Base-by-base conservation (phyloP, 306 rosid genomes). In the Lathyrus oleraceus region DNA sequence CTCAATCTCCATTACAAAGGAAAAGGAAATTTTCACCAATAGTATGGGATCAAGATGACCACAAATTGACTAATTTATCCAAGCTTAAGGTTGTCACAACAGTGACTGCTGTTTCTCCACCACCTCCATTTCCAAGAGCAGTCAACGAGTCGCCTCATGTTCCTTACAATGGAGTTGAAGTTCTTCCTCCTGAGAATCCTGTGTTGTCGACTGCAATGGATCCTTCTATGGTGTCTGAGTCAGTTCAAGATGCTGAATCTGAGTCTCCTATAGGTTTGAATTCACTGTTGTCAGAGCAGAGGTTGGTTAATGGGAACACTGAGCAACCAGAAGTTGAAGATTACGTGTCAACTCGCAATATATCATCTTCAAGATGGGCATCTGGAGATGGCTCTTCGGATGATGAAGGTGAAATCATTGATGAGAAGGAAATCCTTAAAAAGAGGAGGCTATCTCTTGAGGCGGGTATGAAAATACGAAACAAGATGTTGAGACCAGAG, bases 361-460 rank as follows among this genome's bases (percentile, higher is more conserved):
- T 95, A 76, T 95, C 95, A 1, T 95, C 99, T 78, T 95, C 99
- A 17, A 87, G 97, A 81, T 91, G 97, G 99, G 99, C 96, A 40
- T 92, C 86, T 51, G 96, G 92, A 57, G 87, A 86, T 76, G 81
- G 59, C 69, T 91, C 96, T 62, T 91, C 99, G 5, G 88, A 73
- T 5, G 95, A 91, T 73, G 97, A 85, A 81, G 96, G 95, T 73
- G 91, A 87, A 70, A 87, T 88, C 65, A 39, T 87, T 30, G 88
- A 82, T 6, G 79, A 76, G n/a, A 84, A 87, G 57, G 88, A 77
- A 49, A 70, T 84, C 59, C 86, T 86, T 66, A 83, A 72, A 71
- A 80, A 79, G 81, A 88, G 82, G 80, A 85, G 76, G 78, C 38
- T 81, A 30, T 76, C 85, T 43, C 75, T 61, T 27, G 86, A 80